Percentiles rank a stretch among this genome's conserved stretches.
These are phyloP conservation scores for Phialophora macrospora DNA, from an alignment of 2,329 filamentous ascomycete genomes.

Conservation along the genomic window DNA sequence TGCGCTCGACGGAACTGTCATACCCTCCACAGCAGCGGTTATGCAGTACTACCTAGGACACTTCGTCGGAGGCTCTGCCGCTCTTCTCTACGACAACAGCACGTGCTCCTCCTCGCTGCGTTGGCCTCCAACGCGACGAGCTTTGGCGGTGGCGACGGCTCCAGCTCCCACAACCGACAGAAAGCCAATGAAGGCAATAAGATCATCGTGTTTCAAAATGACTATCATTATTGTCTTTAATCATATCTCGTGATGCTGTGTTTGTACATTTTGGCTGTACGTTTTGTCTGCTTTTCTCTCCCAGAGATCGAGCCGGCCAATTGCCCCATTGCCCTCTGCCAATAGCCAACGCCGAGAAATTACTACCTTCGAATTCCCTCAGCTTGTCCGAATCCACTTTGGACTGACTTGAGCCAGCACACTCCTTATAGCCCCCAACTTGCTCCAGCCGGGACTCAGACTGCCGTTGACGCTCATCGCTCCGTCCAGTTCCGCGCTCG, in stretches of 20 bases:
- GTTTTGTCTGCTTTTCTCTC: not conserved
- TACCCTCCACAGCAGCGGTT: not conserved
- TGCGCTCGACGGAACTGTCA: not conserved
- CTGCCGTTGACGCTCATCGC: not conserved
- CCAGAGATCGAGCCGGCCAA: not conserved
- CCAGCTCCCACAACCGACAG: not conserved
- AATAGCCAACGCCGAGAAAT: not conserved
- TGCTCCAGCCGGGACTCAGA: conserved; percentile 4
- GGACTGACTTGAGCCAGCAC: conserved; percentile 13
- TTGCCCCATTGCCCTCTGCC: not conserved
- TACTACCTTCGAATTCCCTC: not conserved
- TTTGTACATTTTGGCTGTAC: no score
- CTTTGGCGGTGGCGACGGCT: not conserved
- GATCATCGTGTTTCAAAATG: not conserved
- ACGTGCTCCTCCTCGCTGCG: not conserved
- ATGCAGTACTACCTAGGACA: not conserved
- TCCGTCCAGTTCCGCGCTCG: conserved; percentile 6
- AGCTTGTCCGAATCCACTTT: conserved; percentile 9
- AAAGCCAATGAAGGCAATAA: not conserved
- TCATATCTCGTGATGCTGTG: conserved; percentile 1
- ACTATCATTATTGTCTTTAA: conserved; percentile 10
- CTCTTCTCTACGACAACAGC: not conserved
- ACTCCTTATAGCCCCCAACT: conserved; percentile 3
- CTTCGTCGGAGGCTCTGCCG: not conserved
- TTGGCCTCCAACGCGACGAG: not conserved